phyloP scores from a whole-genome alignment of 169 alveolate genomes.

The Babesia gibsoni region DNA sequence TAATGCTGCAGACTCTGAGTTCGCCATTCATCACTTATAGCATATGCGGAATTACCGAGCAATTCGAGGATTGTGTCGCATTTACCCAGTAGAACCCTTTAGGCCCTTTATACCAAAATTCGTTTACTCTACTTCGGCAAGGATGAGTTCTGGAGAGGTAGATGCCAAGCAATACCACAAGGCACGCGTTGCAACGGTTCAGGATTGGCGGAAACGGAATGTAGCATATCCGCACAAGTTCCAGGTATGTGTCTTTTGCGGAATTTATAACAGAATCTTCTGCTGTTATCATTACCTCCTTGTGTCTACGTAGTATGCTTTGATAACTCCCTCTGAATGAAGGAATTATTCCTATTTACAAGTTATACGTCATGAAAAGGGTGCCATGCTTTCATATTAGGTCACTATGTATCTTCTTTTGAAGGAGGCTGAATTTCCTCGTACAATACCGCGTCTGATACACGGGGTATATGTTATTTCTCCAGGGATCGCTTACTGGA shows the following conservation, averaged over 20 bases:
- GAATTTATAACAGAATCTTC: background rate
- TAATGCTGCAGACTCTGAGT: background rate
- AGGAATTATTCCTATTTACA: no score
- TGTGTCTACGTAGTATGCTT: no score
- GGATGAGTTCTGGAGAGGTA: constrained; percentile 63
- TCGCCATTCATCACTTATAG: background rate
- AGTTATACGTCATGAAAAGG: no score
- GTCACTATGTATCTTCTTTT: no score
- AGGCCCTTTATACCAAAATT: background rate
- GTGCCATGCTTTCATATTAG: no score
- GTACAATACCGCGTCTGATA: no score
- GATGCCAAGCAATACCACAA: constrained; percentile 72
- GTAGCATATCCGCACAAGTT: constrained; percentile 76
- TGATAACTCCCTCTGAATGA: no score
- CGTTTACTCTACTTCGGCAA: constrained; percentile 19
- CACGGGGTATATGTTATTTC: no score
- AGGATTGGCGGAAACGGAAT: constrained; percentile 62
- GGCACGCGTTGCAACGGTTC: constrained; percentile 64
- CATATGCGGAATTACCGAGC: background rate
- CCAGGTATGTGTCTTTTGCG: constrained; percentile 30
- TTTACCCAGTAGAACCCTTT: background rate
- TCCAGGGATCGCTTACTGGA: no score
- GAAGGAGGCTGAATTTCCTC: no score
- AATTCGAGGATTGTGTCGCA: background rate
- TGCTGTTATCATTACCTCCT: background rate